phyloP scores from a whole-genome alignment of 352 stramenopile genomes.

The Paralagenidium karlingii region DNA sequence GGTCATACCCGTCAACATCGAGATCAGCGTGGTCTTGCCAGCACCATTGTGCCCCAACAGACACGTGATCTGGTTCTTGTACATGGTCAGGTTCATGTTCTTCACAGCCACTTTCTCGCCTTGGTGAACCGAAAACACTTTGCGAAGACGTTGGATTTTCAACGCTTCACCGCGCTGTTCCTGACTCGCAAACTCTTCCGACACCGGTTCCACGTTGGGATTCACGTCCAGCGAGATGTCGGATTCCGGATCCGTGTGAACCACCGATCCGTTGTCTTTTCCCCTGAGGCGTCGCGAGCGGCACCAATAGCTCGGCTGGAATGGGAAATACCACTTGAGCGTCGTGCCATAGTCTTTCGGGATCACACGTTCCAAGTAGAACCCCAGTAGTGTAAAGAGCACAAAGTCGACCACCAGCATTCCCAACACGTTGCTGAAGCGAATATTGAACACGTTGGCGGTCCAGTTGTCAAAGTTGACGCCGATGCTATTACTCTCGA shows the following conservation, averaged over 20 bases:
- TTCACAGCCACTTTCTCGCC: slow-evolving; percentile 83
- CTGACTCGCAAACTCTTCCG: slow-evolving; percentile 22
- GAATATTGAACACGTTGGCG: slow-evolving; percentile 27
- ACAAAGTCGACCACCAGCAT: slow-evolving; percentile 85
- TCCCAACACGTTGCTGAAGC: slow-evolving; percentile 38
- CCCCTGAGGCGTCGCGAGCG: too few relatives aligned
- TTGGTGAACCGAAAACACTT: slow-evolving; percentile 63
- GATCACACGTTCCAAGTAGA: slow-evolving; percentile 87
- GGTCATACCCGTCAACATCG: slow-evolving; percentile 60
- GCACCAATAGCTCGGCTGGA: slow-evolving; percentile 63
- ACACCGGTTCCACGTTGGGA: slow-evolving; percentile 19
- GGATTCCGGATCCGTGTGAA: not conserved
- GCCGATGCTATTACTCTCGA: slow-evolving; percentile 27
- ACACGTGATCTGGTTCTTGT: slow-evolving; percentile 60
- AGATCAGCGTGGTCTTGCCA: slow-evolving; percentile 70
- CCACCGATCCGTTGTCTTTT: too few relatives aligned
- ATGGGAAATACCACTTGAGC: slow-evolving; percentile 85
- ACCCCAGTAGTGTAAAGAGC: slow-evolving; percentile 72
- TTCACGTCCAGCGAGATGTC: not conserved
- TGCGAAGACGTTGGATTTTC: slow-evolving; percentile 42
- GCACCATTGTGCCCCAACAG: slow-evolving; percentile 68
- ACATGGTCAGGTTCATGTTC: slow-evolving; percentile 66
- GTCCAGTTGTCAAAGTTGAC: slow-evolving; percentile 24
- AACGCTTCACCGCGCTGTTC: slow-evolving; percentile 33
- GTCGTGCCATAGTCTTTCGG: slow-evolving; percentile 87